These are phyloP conservation scores for Collybia sordida DNA, from an alignment of 768 basidiomycete species.

Conservation along the genomic window DNA sequence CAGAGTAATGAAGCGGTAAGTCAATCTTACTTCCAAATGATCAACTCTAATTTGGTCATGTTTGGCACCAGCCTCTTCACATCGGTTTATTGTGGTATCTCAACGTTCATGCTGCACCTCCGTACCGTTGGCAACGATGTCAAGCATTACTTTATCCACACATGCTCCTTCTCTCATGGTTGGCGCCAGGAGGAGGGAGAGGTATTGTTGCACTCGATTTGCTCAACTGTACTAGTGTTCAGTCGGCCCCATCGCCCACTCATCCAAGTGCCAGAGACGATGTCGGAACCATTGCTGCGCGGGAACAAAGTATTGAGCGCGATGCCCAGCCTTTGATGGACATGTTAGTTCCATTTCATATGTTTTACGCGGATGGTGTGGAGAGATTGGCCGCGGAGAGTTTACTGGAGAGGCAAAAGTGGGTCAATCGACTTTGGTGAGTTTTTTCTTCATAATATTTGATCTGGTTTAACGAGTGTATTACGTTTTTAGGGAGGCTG, in stretches of 20 bases:
- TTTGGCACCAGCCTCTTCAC: constrained; percentile 68
- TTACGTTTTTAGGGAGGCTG: constrained; percentile 61
- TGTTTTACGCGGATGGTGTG: constrained; percentile 87
- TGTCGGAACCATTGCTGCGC: constrained; percentile 83
- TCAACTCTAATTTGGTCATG: constrained; percentile 15
- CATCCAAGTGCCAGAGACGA: constrained; percentile 84
- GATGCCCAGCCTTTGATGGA: constrained; percentile 60
- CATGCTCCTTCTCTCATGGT: constrained; percentile 84
- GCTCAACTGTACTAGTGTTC: constrained; percentile 83
- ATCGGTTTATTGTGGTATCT: constrained; percentile 90
- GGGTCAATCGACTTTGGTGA: constrained; percentile 90
- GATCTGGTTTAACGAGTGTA: constrained; percentile 1
- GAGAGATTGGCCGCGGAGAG: constrained; percentile 90
- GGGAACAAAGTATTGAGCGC: constrained; percentile 50
- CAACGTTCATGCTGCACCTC: constrained; percentile 82
- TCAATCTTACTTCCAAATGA: constrained; percentile 11
- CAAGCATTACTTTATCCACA: constrained; percentile 83
- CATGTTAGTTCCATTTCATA: constrained; percentile 84
- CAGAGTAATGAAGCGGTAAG: constrained; percentile 50
- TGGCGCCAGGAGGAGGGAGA: constrained; percentile 77
- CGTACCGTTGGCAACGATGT: constrained; percentile 79
- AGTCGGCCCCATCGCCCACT: constrained; percentile 76
- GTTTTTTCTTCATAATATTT: constrained; percentile 22
- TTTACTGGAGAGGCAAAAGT: constrained; percentile 79
- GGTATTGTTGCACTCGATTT: constrained; percentile 87